phyloP scores from a whole-genome alignment of 1,139 yeast species.

The Trichomonascaceae sp. region DNA sequence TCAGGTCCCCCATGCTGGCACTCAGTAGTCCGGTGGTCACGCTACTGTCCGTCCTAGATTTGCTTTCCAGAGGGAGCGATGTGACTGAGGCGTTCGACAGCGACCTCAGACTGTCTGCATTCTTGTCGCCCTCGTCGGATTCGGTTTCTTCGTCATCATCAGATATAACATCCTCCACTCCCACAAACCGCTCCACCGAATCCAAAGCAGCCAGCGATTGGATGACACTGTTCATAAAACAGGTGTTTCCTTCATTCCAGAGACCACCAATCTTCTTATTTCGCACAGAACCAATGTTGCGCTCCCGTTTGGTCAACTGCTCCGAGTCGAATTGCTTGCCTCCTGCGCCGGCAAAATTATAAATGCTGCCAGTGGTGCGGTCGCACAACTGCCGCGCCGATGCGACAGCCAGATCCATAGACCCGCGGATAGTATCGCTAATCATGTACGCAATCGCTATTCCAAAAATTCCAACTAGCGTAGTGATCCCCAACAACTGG shows the following conservation, averaged over 20 bases:
- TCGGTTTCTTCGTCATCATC: constrained; percentile 4
- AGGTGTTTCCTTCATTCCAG: constrained; percentile 81
- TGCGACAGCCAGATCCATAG: constrained; percentile 25
- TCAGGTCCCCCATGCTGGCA: no score
- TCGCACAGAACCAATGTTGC: constrained; percentile 16
- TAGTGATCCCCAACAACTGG: constrained; percentile 5
- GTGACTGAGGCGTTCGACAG: no score
- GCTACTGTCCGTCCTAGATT: no score
- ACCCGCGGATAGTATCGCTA: constrained; percentile 23
- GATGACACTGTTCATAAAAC: constrained; percentile 84
- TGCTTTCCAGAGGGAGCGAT: no score
- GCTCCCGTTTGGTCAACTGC: constrained; percentile 16
- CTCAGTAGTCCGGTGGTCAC: no score
- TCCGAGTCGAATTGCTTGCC: constrained; percentile 11
- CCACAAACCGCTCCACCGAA: constrained; percentile 45
- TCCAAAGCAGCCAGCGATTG: constrained; percentile 73
- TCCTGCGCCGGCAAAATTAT: no score
- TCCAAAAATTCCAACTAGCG: constrained; percentile 3
- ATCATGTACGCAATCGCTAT: constrained; percentile 14
- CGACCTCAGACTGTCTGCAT: no score
- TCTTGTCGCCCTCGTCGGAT: constrained; percentile 1
- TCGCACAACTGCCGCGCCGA: constrained; percentile 20
- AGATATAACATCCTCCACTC: constrained; percentile 17
- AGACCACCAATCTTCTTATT: constrained; percentile 53
- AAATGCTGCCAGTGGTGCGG: constrained; percentile 13